Percentiles rank a stretch among this genome's conserved stretches.
These are phyloP conservation scores for Alternaria triticina DNA, from an alignment of 2,329 filamentous ascomycete genomes.

Conservation along the genomic window DNA sequence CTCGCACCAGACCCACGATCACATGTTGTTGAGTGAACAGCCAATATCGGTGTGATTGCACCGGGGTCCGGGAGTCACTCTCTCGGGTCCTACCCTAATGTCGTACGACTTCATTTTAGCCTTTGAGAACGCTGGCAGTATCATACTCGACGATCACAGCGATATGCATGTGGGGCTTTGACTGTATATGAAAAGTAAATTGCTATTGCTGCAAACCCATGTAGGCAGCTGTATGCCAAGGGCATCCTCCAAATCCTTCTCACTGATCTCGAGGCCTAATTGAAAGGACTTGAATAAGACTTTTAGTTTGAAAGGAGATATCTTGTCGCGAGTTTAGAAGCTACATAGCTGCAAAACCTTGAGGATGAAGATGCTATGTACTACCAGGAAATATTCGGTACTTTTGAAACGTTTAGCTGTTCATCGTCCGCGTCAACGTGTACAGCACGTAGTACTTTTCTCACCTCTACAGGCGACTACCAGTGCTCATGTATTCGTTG, in stretches of 20 bases:
- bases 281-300: too few species aligned
- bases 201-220: neutral
- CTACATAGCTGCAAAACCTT: neutral
- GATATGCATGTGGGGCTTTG: neutral
- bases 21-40: neutral
- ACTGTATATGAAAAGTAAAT: neutral
- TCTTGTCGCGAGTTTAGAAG: fast-evolving
- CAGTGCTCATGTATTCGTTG: neutral
- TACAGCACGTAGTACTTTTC: neutral
- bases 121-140: neutral
- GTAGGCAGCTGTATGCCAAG: neutral
- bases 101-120: neutral
- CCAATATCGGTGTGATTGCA: neutral
- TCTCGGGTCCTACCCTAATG: neutral
- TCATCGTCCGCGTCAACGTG: neutral
- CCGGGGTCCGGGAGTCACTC: neutral
- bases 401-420: neutral
- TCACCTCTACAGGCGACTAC: neutral
- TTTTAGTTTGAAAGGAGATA: neutral
- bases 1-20: neutral
- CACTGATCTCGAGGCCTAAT: too few species aligned
- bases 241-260: neutral
- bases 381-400: neutral
- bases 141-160: neutral
- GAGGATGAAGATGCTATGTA: neutral